phyloP scores from a whole-genome alignment of 73 alveolate genomes.

The Paramecium primaurelia region DNA sequence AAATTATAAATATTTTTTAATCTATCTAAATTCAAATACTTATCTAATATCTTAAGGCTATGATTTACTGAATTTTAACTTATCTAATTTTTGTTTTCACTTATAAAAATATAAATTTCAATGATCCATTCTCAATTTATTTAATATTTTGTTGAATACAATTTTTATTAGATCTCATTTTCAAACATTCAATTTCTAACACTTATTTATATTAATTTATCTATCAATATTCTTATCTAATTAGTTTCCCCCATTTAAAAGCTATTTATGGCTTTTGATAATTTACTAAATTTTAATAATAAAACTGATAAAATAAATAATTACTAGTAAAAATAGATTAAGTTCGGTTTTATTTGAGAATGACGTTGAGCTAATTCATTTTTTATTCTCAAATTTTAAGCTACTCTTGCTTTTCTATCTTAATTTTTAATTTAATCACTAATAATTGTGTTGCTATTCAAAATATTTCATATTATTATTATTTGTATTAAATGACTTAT shows the following conservation, averaged over 20 bases:
- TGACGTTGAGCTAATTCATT: not conserved
- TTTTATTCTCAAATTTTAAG: not conserved
- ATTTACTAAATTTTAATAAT: not conserved
- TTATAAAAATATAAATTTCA: no score
- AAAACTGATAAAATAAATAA: not conserved
- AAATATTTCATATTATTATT: no score
- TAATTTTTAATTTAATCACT: not conserved
- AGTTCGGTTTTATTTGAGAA: not conserved
- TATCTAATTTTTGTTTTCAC: not conserved
- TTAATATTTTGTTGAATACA: not conserved
- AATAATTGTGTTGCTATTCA: no score
- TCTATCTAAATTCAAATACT: not conserved
- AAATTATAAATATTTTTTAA: no score
- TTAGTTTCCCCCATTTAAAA: not conserved
- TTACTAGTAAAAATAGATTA: not conserved
- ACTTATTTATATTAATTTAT: no score
- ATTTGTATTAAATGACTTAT: not conserved
- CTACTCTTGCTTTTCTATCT: not conserved
- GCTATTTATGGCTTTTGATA: not conserved
- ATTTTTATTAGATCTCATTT: not conserved
- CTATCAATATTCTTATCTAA: not conserved
- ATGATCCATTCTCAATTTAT: not conserved
- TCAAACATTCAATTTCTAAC: not conserved
- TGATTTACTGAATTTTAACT: not conserved
- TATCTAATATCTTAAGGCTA: no score